Evolutionary conservation across 305 asterid species (phyloP).

Genomic region (Petunia hybrid): DNA sequence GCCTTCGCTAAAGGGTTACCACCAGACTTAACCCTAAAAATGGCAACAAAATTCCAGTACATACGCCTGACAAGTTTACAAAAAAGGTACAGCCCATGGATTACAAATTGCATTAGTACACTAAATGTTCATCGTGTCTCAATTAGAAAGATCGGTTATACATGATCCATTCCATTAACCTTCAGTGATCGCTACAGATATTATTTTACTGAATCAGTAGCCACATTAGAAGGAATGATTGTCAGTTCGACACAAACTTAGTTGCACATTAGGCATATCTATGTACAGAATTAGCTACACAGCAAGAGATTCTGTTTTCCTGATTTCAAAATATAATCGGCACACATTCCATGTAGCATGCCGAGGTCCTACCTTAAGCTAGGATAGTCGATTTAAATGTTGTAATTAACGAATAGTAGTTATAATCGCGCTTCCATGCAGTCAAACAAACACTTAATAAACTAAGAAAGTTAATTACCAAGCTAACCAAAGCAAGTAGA

Average conservation of each 20-base stretch:
- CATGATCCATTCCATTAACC: not conserved
- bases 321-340: not conserved
- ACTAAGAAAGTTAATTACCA: not conserved
- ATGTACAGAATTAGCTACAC: too few relatives aligned
- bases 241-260: not conserved
- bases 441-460: too few relatives aligned
- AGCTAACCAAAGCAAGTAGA: not conserved
- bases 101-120: not conserved
- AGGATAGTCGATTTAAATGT: not conserved
- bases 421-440: not conserved
- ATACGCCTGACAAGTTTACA: not conserved
- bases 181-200: not conserved
- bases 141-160: not conserved
- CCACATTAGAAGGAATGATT: not conserved
- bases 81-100: conserved; percentile 5
- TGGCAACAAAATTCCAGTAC: conserved; percentile 1
- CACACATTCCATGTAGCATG: not conserved
- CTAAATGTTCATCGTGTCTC: not conserved
- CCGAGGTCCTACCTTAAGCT: conserved; percentile 11
- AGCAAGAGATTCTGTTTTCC: not conserved
- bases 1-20: too few relatives aligned
- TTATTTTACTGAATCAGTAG: not conserved
- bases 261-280: not conserved
- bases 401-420: not conserved
- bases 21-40: not conserved